Evolutionary conservation across 352 stramenopile species (phyloP), one percentile per base, ranked within the genome.

Genomic region (Globisporangium megalacanthum): DNA sequence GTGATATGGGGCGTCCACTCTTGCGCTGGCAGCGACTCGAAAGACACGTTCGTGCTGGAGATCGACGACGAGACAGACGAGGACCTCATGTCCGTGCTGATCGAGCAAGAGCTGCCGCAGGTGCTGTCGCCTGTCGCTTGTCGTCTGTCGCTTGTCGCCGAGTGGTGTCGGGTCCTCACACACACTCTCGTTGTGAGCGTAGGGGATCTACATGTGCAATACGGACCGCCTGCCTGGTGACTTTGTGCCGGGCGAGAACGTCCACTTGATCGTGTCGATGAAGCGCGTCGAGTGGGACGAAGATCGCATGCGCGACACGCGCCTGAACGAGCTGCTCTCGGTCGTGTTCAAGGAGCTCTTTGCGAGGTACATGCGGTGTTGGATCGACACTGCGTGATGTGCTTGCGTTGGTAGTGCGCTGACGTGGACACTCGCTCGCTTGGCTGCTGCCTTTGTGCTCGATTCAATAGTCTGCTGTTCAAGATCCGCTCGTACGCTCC

Each of bases 1-100:
- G 25, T 29, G 25, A 29, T 25, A 4, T 19, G 10, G 39, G 25
- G 10, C 20, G 47, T 15, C 35, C 35, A 5, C n/a, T 60, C 6
- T 19, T 8, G 52, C 4, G 55, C 22, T 19, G 14, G 5, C 44
- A 90, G 84, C 47, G 84, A 94, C 60, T 89, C 79, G 15, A 91
- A 90, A 51, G 70, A 92, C 41, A 92, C 87, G 15, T 96, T 95
- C 64, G 84, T 96, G 6, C 63, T 96, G 22, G 86, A 97, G 56
- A 94, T 97, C 39, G 89, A 97, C 53, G 89, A 97, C 57, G 89
- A 97, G 69, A 95, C 88, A 0, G 89, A 97, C 52, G 89, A 97
- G 78, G 89, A 97, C 55, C 61, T 95, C 6, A 94, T 97, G 86
- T 94, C 89, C 4, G 89, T 95, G 3, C 55, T 97, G 7, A 72